phyloP scores from a whole-genome alignment of 1,284 basidiomycete genomes.

The Coniophora puteana region DNA sequence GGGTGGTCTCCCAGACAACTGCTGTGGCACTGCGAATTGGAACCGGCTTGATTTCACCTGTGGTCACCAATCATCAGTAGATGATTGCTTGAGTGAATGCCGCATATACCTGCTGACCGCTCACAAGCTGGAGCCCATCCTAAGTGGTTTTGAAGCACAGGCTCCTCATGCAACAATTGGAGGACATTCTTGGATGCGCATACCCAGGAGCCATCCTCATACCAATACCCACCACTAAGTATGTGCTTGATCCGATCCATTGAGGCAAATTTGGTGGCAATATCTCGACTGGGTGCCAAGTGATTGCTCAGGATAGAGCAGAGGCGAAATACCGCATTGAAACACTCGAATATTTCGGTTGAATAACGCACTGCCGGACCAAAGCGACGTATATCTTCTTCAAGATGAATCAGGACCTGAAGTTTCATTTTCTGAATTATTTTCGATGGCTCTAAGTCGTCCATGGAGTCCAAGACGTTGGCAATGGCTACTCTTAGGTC shows the following conservation, averaged over 20 bases:
- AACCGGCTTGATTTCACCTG: too few relatives aligned
- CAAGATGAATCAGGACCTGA: slow-evolving; percentile 4
- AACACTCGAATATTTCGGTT: slow-evolving; percentile 22
- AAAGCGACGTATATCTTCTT: slow-evolving; percentile 20
- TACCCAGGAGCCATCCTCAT: background rate
- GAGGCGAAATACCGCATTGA: slow-evolving; percentile 7
- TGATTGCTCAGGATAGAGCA: slow-evolving; percentile 15
- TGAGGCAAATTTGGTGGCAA: slow-evolving; percentile 11
- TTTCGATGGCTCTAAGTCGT: slow-evolving; percentile 26
- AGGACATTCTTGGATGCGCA: background rate
- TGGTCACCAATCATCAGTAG: background rate
- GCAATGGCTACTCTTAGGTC: slow-evolving; percentile 27
- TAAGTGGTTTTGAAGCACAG: background rate
- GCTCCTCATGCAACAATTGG: background rate
- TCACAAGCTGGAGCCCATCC: background rate
- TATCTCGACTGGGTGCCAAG: slow-evolving; percentile 14
- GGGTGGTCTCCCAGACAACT: too few relatives aligned
- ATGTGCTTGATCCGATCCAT: slow-evolving; percentile 18
- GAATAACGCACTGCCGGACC: slow-evolving; percentile 10
- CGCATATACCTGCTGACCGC: background rate
- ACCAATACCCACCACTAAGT: slow-evolving; percentile 7
- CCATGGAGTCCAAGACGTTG: slow-evolving; percentile 31
- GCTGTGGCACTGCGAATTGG: too few relatives aligned
- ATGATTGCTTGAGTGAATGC: background rate
- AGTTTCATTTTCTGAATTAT: slow-evolving; percentile 14